These are phyloP conservation scores for Aspergillus intermedius DNA, from an alignment of 2,329 filamentous ascomycete genomes.

Conservation along the genomic window DNA sequence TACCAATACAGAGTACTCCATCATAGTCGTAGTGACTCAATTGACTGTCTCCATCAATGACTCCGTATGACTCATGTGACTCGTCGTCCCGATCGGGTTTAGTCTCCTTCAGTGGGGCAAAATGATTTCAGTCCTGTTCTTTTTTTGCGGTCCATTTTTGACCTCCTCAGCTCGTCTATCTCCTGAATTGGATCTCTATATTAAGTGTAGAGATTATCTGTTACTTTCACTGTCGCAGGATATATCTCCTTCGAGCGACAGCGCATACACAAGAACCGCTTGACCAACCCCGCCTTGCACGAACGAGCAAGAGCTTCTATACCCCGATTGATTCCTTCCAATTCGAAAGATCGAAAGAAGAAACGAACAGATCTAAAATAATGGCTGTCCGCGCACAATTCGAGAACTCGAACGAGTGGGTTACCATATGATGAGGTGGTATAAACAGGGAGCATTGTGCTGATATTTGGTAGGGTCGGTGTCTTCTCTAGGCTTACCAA, in stretches of 20 bases:
- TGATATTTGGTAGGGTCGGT: constrained; percentile 63
- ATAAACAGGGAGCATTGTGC: not conserved
- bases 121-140: not conserved
- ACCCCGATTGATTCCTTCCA: too few relatives aligned
- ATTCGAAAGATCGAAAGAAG: too few relatives aligned
- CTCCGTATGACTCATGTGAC: not conserved
- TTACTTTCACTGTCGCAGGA: not conserved
- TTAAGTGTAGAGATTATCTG: not conserved
- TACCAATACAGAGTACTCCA: too few relatives aligned
- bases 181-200: not conserved
- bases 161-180: too few relatives aligned
- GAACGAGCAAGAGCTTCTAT: not conserved
- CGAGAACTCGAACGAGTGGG: constrained; percentile 46
- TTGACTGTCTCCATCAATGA: not conserved
- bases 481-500: constrained; percentile 97
- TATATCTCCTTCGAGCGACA: not conserved
- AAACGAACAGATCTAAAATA: constrained; percentile 5
- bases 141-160: not conserved
- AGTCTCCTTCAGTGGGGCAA: not conserved
- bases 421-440: not conserved
- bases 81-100: not conserved
- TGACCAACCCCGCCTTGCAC: not conserved
- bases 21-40: too few relatives aligned
- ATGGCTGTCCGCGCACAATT: constrained; percentile 47
- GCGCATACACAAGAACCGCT: not conserved